Base-by-base conservation (phyloP, 495 filamentous ascomycete genomes). In the Talaromyces adpressus region DNA sequence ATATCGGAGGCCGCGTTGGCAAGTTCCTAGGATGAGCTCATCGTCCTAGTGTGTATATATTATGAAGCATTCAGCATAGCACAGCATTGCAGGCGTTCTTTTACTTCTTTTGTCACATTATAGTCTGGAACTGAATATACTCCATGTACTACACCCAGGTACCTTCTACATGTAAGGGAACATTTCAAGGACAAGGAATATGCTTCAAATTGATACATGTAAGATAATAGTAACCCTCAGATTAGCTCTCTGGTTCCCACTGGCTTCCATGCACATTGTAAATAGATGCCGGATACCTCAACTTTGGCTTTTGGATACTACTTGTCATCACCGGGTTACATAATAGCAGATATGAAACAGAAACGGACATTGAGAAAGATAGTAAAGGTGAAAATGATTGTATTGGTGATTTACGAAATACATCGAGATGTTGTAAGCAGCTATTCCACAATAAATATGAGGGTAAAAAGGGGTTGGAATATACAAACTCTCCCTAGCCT, bases 1-100 rank as follows among this genome's bases (percentile, higher is more conserved):
- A 96, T 65, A 90, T 99, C 32, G 94, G 95, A 4, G 90, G 92
- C 3, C 86, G 84, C 16, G 78, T 98, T 20, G 87, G 85, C 67
- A 84, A 79, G 64, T 98, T 98, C 74, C 73, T 98, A 63, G 82
- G 79, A 6, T 90, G 68, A 75, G 7, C 30, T 34, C 6, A 22
- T 58, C n/a, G 14, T 32, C 52, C 22, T 14, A 53, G 16, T 57
- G 30, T 36, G 20, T 36, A 58, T 8, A 34, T 58, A 58, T 32
- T 32, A 58, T 58, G 2, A n/a, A 23, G 27, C 30, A 32, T 58
- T 58, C 29, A 58, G 56, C 56, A 36, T 58, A 30, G 60, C 60
- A 62, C 14, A 20, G 56, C 56, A 58, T 58, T 58, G 56, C 56
- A 36, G 56, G 56, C 56, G 30, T 36, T 58, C 16, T 6, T 34